Conservation (phyloP, 2,329 filamentous ascomycete genomes). For the Chaetomiaceae sp. region DNA sequence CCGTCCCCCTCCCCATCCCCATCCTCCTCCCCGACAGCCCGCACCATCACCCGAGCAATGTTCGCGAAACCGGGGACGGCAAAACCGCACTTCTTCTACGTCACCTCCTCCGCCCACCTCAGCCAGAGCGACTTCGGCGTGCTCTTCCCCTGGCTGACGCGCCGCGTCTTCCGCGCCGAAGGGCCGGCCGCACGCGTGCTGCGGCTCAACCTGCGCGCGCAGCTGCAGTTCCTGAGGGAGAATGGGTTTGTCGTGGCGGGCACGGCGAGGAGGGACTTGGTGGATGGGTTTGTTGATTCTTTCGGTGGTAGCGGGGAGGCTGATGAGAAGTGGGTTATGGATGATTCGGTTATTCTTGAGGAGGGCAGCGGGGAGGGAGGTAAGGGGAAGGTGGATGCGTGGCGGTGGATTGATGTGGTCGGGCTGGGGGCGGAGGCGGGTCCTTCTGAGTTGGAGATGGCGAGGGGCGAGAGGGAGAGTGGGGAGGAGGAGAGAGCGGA, state of each 20-base stretch:
- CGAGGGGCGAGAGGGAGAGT: too few species aligned
- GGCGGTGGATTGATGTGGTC: constrained; percentile 48
- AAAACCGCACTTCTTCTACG: constrained; percentile 68
- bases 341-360: constrained; percentile 48
- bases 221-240: constrained; percentile 49
- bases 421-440: constrained; percentile 37
- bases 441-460: constrained; percentile 16
- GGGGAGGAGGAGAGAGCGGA: neutral
- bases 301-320: too few species aligned
- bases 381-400: constrained; percentile 35
- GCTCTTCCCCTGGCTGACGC: constrained; percentile 67
- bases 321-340: constrained; percentile 33
- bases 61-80: constrained; percentile 16
- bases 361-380: constrained; percentile 23
- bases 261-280: constrained; percentile 44
- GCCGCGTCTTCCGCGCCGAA: constrained; percentile 51
- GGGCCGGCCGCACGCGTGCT: constrained; percentile 51
- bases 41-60: neutral
- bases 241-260: constrained; percentile 44
- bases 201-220: constrained; percentile 52
- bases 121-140: constrained; percentile 80
- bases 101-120: constrained; percentile 67
- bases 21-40: constrained; percentile 47
- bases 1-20: constrained; percentile 32
- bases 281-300: constrained; percentile 35